phyloP scores from a whole-genome alignment of 345 rosid species.

The Camelina sativa region DNA sequence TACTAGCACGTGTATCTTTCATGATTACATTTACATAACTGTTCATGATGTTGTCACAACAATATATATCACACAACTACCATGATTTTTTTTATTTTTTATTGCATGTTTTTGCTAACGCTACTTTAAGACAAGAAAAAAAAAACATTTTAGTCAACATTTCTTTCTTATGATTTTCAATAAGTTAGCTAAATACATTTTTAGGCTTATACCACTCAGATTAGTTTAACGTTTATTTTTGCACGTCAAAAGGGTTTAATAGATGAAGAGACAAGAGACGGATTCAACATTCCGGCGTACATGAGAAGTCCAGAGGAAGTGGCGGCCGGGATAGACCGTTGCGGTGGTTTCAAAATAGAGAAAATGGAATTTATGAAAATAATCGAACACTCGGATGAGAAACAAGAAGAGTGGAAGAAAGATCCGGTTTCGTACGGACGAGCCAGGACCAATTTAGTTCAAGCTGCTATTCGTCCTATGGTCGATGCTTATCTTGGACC shows the following conservation, averaged over 20 bases:
- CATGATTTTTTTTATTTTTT: neutral
- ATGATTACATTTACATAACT: conserved; percentile 31
- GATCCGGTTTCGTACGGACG: conserved; percentile 61
- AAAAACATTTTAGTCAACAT: neutral
- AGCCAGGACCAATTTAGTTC: conserved; percentile 59
- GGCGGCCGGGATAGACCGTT: conserved; percentile 46
- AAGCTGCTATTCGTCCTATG: conserved; percentile 59
- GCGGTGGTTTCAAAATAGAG: conserved; percentile 61
- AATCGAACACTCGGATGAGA: conserved; percentile 53
- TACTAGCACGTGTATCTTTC: conserved; percentile 20
- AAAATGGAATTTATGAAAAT: conserved; percentile 56
- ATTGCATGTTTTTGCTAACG: neutral
- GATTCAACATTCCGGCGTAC: conserved; percentile 65
- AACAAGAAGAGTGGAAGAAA: conserved; percentile 55
- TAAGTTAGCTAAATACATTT: neutral
- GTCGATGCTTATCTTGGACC: conserved; percentile 58
- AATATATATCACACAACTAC: neutral
- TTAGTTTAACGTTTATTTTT: neutral
- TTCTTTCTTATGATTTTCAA: neutral
- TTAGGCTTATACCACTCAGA: neutral
- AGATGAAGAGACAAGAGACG: conserved; percentile 60
- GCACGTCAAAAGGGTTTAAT: conserved; percentile 55
- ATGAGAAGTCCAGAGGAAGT: conserved; percentile 69
- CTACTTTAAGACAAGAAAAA: neutral
- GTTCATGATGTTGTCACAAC: conserved; percentile 27